Evolutionary conservation across 139 green algal genomes (phyloP).

Genomic region (Desmodesmus armatus): DNA sequence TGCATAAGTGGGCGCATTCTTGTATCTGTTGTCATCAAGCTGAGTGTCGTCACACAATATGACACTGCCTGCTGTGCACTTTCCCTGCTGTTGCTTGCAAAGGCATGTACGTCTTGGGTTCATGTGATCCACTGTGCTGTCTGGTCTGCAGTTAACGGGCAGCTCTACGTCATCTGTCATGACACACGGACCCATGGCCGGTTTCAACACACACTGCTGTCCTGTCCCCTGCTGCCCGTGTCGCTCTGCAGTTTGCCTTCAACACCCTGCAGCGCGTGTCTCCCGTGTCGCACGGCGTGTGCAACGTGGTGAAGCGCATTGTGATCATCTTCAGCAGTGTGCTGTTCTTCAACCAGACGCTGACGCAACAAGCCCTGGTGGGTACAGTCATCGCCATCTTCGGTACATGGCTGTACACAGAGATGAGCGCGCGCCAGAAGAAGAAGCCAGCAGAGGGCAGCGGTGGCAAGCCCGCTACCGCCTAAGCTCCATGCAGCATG

Average conservation of each 20-base stretch:
- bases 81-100: too few relatives aligned
- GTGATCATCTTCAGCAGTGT: slow-evolving; percentile 97
- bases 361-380: slow-evolving; percentile 83
- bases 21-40: too few relatives aligned
- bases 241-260: slow-evolving; percentile 93
- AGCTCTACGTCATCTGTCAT: not conserved
- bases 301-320: slow-evolving; percentile 99
- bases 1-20: too few relatives aligned
- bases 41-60: too few relatives aligned
- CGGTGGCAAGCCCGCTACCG: slow-evolving; percentile 39
- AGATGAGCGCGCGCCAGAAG: slow-evolving; percentile 56
- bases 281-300: slow-evolving; percentile 97
- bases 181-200: not conserved
- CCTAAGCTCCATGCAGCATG: slow-evolving; percentile 3
- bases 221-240: not conserved
- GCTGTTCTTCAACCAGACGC: slow-evolving; percentile 79
- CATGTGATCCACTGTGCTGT: too few relatives aligned
- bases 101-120: too few relatives aligned
- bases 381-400: slow-evolving; percentile 85
- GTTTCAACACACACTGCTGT: not conserved
- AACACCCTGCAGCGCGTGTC: slow-evolving; percentile 96
- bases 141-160: not conserved
- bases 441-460: slow-evolving; percentile 2
- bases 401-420: slow-evolving; percentile 89
- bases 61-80: too few relatives aligned